Evolutionary conservation across 768 basidiomycete genomes (phyloP), one percentile per base, ranked within the genome.

Genomic region (Cytidiella melzeri): DNA sequence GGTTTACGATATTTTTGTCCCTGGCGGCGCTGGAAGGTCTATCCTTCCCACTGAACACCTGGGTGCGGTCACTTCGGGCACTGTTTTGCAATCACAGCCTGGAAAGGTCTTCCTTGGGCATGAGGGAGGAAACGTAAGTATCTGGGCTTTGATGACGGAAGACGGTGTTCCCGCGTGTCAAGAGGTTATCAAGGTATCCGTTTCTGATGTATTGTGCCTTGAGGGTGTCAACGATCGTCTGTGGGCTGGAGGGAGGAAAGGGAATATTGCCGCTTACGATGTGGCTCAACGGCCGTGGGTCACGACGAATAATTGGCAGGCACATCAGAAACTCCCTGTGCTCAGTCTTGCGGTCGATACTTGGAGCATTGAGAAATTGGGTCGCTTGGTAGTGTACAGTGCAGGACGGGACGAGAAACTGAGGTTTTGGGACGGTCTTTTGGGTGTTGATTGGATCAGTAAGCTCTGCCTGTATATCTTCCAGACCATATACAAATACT

Each of bases 391-490:
- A 43, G 90, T 95, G 7, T 73, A 79, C 55, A 93, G 87, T 61
- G 70, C 81, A 47, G 90, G 87, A 12, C 71, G 78, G 49, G 92
- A 88, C 63, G 88, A 83, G 57, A 69, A 72, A 42, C 55, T 96
- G 40, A 73, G 74, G 55, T 75, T 91, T 45, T 97, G 94, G 95
- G 95, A 98, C 63, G 95, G 94, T 0, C 64, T 96, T 38, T 68
- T 96, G 28, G 83, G 83, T 10, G 71, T 75, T 13, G 87, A 94
- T 59, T 92, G 90, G 87, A 79, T 94, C 47, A 90, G 92, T 94
- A 55, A 65, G 84, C 75, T 20, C 23, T 18, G n/a, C n/a, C n/a
- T n/a, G n/a, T n/a, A n/a, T n/a, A n/a, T n/a, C n/a, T n/a, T n/a
- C n/a, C n/a, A n/a, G n/a, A n/a, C n/a, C n/a, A n/a, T 37, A 28